A percentile compares a stretch with the other conserved stretches of the same genome.
These are phyloP conservation scores for Drechslerella coelobrocha DNA, from an alignment of 2,329 filamentous ascomycete species.

Conservation along the genomic window DNA sequence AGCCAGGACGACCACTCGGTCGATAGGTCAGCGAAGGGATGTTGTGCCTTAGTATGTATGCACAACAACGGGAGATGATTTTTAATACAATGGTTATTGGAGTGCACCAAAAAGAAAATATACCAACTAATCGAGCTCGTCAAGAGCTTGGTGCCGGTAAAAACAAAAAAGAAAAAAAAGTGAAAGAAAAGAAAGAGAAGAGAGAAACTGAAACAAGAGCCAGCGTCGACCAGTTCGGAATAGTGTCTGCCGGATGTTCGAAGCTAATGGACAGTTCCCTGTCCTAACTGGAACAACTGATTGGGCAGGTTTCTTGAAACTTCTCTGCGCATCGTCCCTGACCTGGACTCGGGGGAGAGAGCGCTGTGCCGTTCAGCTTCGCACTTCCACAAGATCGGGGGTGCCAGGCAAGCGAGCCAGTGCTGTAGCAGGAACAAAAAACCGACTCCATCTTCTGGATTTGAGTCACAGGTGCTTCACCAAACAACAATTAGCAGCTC, in stretches of 20 bases:
- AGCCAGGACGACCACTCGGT: conserved; percentile 16
- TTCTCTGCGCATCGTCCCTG: conserved; percentile 34
- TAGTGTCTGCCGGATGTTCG: conserved; percentile 32
- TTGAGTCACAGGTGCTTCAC: no score
- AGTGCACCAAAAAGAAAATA: conserved; percentile 40
- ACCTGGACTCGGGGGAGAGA: conserved; percentile 32
- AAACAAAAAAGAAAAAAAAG: not conserved
- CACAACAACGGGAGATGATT: conserved; percentile 45
- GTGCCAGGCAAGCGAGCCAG: conserved; percentile 1
- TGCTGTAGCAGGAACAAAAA: not conserved
- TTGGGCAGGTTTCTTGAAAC: conserved; percentile 36
- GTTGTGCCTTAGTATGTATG: conserved; percentile 13
- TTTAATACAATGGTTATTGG: conserved; percentile 14
- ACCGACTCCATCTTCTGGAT: not conserved
- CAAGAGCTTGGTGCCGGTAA: conserved; percentile 33
- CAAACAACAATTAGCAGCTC: no score
- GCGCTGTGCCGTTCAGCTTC: not conserved
- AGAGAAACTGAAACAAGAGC: conserved; percentile 31
- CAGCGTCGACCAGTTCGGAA: conserved; percentile 29
- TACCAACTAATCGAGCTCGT: conserved; percentile 38
- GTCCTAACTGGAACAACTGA: conserved; percentile 25
- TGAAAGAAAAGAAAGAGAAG: no score
- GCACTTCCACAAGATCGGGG: conserved; percentile 5
- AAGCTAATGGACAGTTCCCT: conserved; percentile 40
- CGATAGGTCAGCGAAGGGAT: conserved; percentile 8